These are phyloP conservation scores for Magnaporthales sp. DNA, from an alignment of 2,329 filamentous ascomycete species.

Conservation along the genomic window DNA sequence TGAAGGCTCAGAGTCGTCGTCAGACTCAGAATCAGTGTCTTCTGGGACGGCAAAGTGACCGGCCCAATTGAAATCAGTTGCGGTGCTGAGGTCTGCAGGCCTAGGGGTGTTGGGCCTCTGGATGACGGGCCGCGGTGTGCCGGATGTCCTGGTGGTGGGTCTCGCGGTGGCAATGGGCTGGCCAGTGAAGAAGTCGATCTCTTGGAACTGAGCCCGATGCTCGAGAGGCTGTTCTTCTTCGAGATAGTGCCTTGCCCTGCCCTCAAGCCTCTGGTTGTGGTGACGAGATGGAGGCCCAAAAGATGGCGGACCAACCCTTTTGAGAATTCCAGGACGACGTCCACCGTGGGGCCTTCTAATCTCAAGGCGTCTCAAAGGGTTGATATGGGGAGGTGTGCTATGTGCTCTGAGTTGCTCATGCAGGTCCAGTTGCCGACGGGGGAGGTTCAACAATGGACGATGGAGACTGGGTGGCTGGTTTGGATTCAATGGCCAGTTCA, in stretches of 20 bases:
- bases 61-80: background rate
- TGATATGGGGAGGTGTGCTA: background rate
- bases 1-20: background rate
- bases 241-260: too few species aligned
- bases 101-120: background rate
- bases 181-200: background rate
- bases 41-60: constrained; percentile 3
- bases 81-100: background rate
- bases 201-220: background rate
- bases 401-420: background rate
- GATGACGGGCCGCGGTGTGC: background rate
- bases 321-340: background rate
- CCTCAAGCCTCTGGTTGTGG: background rate
- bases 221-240: too few species aligned
- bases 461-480: background rate
- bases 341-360: background rate
- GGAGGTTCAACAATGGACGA: background rate
- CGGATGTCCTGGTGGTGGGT: background rate
- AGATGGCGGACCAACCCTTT: background rate
- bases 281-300: background rate
- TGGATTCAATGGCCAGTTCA: background rate
- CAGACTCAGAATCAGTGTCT: background rate
- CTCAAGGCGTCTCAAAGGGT: background rate
- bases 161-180: background rate
- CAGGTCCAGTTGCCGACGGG: background rate